A percentile compares a stretch with the other conserved stretches of the same genome.
Evolutionary conservation across 1,284 basidiomycete species (phyloP).

Genomic region (Microbotryum scabiosae): DNA sequence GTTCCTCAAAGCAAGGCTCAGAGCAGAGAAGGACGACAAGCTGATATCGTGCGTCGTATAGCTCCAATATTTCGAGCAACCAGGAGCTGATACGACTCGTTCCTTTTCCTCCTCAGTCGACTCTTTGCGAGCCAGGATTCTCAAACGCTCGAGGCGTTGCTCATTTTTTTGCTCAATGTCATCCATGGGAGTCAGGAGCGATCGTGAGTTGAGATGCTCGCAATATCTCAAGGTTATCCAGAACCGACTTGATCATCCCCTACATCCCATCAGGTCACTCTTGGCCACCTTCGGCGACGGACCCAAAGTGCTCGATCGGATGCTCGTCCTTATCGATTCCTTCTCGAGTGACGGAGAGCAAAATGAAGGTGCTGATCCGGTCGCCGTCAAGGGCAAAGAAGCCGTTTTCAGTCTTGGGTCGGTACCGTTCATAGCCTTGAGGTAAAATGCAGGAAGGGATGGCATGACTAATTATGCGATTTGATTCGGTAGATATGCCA

Average conservation of each 20-base stretch:
- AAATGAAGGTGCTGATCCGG: neutral
- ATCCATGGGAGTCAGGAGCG: conserved; percentile 4
- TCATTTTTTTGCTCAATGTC: conserved; percentile 26
- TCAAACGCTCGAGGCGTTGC: conserved; percentile 13
- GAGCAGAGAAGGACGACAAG: conserved; percentile 5
- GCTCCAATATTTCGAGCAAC: too few relatives aligned
- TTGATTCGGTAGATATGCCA: conserved; percentile 8
- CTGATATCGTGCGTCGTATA: conserved; percentile 14
- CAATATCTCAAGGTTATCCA: neutral
- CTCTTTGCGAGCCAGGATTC: conserved; percentile 21
- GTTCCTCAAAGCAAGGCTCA: conserved; percentile 4
- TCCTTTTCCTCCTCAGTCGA: conserved; percentile 7
- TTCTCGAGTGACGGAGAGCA: conserved; percentile 11
- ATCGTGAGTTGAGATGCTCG: conserved; percentile 1
- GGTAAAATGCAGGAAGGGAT: too few relatives aligned
- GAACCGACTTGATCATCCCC: neutral
- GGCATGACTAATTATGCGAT: too few relatives aligned
- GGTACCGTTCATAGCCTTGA: too few relatives aligned
- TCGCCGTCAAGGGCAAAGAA: neutral
- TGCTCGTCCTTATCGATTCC: conserved; percentile 7
- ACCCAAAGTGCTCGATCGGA: conserved; percentile 11
- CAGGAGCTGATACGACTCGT: neutral
- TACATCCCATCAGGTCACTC: neutral
- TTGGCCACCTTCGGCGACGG: conserved; percentile 14
- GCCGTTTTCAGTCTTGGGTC: too few relatives aligned